These are phyloP conservation scores for Aspergillus saccharolyticus DNA, from an alignment of 495 filamentous ascomycete genomes.

Conservation along the genomic window DNA sequence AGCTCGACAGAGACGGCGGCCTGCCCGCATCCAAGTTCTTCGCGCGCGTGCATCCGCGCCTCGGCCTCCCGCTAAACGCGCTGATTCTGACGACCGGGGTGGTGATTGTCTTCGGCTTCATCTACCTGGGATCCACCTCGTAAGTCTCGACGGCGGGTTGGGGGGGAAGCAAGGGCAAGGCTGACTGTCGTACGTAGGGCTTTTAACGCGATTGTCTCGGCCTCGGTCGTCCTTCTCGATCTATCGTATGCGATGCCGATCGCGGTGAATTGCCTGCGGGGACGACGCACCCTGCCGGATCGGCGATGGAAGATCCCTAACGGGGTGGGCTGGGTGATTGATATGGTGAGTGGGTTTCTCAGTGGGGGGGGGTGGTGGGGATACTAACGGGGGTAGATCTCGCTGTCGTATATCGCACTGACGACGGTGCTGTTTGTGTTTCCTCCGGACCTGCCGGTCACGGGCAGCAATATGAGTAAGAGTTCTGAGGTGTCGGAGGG, in stretches of 20 bases:
- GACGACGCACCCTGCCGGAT: constrained; percentile 58
- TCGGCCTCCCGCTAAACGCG: constrained; percentile 68
- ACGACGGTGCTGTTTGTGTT: constrained; percentile 75
- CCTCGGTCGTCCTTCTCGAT: constrained; percentile 65
- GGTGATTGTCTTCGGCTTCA: constrained; percentile 66
- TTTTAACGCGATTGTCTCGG: constrained; percentile 62
- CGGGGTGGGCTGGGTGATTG: constrained; percentile 49
- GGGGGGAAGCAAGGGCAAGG: too few species aligned
- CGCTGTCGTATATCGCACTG: constrained; percentile 58
- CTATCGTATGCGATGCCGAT: constrained; percentile 71
- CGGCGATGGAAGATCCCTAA: constrained; percentile 57
- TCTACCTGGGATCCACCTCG: constrained; percentile 70
- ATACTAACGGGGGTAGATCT: constrained; percentile 42
- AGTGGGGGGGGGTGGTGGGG: not conserved
- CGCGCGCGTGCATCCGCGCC: constrained; percentile 54
- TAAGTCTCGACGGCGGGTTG: constrained; percentile 7
- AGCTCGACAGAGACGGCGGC: constrained; percentile 63
- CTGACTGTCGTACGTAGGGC: constrained; percentile 25
- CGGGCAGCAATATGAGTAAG: constrained; percentile 68
- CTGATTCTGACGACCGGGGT: constrained; percentile 57
- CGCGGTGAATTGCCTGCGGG: constrained; percentile 59
- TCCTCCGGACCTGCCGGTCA: constrained; percentile 62
- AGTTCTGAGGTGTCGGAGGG: constrained; percentile 10
- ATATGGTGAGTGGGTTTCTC: constrained; percentile 28
- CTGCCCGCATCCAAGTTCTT: constrained; percentile 63